phyloP scores from a whole-genome alignment of 352 stramenopile species.

The Achlya hypogyna region DNA sequence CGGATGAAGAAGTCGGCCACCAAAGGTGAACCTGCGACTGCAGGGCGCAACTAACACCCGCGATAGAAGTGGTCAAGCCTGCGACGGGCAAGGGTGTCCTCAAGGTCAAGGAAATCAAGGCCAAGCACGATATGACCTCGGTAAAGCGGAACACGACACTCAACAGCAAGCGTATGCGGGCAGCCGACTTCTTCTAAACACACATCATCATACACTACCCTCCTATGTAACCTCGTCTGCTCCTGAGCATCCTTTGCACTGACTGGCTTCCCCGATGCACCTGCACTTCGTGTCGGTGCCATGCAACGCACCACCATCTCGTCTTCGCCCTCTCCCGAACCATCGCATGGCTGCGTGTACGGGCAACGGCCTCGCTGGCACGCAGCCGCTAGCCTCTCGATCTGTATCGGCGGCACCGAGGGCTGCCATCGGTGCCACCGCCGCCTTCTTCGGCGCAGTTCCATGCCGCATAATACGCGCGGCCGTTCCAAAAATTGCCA shows the following conservation, averaged over 20 bases:
- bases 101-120: conserved; percentile 40
- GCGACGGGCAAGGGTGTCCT: conserved; percentile 54
- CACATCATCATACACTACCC: not conserved
- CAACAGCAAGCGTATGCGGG: conserved; percentile 44
- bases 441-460: not conserved
- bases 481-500: not conserved
- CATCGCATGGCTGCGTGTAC: too few species aligned
- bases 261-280: too few species aligned
- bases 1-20: conserved; percentile 68
- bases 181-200: conserved; percentile 61
- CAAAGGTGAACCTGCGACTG: conserved; percentile 23
- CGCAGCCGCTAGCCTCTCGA: too few species aligned
- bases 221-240: not conserved
- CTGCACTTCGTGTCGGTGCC: too few species aligned
- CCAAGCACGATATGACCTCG: conserved; percentile 24
- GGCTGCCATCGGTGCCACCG: too few species aligned
- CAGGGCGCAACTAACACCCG: not conserved
- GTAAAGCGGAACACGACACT: conserved; percentile 26
- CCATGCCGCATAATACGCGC: not conserved
- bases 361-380: too few species aligned
- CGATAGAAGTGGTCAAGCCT: conserved; percentile 22
- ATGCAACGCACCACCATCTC: too few species aligned
- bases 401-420: too few species aligned
- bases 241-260: too few species aligned
- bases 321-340: too few species aligned